These are phyloP conservation scores for Apostasia ramifera DNA, from an alignment of 106 monocot species.

Conservation along the genomic window DNA sequence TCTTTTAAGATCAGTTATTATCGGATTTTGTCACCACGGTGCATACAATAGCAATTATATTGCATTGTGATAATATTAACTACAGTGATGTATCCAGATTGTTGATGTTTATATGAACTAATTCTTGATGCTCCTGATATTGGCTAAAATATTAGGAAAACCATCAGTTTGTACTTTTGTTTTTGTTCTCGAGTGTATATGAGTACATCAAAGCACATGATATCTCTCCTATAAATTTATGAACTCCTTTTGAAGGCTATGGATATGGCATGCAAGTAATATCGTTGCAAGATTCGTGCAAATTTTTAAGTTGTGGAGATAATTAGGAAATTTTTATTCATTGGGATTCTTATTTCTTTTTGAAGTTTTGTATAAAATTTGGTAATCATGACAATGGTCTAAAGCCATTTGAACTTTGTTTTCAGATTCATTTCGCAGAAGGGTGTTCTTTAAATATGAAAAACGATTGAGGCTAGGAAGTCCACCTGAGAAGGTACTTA, in stretches of 20 bases:
- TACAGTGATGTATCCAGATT: too few relatives aligned
- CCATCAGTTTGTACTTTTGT: too few relatives aligned
- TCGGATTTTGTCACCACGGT: too few relatives aligned
- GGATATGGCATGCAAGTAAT: background rate
- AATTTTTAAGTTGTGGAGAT: background rate
- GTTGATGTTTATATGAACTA: too few relatives aligned
- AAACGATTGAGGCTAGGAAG: constrained; percentile 78
- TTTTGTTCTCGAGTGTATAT: too few relatives aligned
- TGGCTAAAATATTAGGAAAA: too few relatives aligned
- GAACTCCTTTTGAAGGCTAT: background rate
- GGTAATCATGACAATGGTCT: background rate
- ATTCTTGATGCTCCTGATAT: too few relatives aligned
- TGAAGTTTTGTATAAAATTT: background rate
- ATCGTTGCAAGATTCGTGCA: too few relatives aligned
- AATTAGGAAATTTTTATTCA: background rate
- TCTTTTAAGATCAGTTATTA: too few relatives aligned
- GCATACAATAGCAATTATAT: too few relatives aligned
- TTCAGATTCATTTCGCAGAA: constrained; percentile 80
- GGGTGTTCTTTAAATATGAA: constrained; percentile 98
- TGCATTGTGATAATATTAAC: too few relatives aligned
- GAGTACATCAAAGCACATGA: too few relatives aligned
- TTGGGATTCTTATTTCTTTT: background rate
- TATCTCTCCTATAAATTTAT: background rate
- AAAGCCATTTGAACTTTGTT: background rate
- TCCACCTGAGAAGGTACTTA: constrained; percentile 83